Percentiles rank a stretch among this genome's conserved stretches.
phyloP scores from a whole-genome alignment of 1,139 yeast genomes.

The Geotrichum bryndzae region DNA sequence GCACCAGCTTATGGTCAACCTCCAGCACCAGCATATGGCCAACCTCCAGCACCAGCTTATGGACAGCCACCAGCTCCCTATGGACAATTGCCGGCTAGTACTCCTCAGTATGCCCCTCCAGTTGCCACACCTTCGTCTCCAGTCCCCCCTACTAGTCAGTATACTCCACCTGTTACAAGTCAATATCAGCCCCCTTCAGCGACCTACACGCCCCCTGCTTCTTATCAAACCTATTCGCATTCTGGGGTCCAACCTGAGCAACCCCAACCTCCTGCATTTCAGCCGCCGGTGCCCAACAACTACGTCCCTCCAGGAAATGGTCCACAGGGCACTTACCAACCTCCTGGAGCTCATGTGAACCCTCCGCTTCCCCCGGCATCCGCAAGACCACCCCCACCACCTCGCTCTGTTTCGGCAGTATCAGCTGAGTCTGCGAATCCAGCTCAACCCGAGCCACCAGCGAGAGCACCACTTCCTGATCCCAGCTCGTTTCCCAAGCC shows the following conservation, averaged over 20 bases:
- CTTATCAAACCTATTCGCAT: neutral
- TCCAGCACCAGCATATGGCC: neutral
- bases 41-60: neutral
- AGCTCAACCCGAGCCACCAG: slow-evolving; percentile 5
- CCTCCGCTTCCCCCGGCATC: slow-evolving; percentile 1
- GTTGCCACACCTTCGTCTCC: neutral
- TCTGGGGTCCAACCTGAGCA: slow-evolving; percentile 37
- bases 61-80: slow-evolving; percentile 8
- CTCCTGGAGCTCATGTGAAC: neutral
- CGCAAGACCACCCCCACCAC: neutral
- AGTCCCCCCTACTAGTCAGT: neutral
- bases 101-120: neutral
- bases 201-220: neutral
- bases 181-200: slow-evolving; percentile 5
- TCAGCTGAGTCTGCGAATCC: neutral
- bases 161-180: neutral
- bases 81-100: neutral
- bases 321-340: neutral
- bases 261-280: slow-evolving; percentile 40
- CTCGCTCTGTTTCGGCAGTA: neutral
- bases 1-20: neutral
- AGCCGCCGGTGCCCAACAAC: neutral
- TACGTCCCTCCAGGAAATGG: slow-evolving; percentile 8
- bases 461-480: slow-evolving; percentile 14
- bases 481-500: slow-evolving; percentile 17